Percentiles rank a stretch among this genome's conserved stretches.
phyloP scores from a whole-genome alignment of 163 green algal genomes.

The Chloromonas sp. region DNA sequence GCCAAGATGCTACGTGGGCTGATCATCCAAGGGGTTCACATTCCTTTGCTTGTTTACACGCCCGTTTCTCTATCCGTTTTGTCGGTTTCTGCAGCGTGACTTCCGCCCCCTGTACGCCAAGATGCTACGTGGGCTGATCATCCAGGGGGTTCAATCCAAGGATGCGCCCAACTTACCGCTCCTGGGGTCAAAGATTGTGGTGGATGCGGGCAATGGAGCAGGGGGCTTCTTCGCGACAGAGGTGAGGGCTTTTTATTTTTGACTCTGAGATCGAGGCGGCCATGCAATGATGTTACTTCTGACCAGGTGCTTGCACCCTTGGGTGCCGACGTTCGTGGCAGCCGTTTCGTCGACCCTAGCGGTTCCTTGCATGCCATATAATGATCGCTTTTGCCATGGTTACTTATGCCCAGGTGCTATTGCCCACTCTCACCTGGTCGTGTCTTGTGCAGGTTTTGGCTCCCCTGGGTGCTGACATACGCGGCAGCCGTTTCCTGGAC shows the following conservation, averaged over 20 bases:
- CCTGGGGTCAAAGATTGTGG: slow-evolving; percentile 66
- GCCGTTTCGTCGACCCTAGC: slow-evolving; percentile 77
- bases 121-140: too few species aligned
- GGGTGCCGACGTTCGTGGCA: slow-evolving; percentile 75
- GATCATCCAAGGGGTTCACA: too few species aligned
- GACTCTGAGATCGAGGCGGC: too few species aligned
- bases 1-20: too few species aligned
- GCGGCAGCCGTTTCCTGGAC: slow-evolving; percentile 81
- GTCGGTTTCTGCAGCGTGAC: too few species aligned
- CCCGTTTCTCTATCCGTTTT: too few species aligned
- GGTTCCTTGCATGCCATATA: background rate
- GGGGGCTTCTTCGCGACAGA: slow-evolving; percentile 84
- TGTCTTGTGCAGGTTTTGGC: slow-evolving; percentile 51
- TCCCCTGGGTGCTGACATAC: slow-evolving; percentile 80
- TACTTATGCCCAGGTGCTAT: background rate
- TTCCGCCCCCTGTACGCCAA: too few species aligned
- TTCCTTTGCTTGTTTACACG: too few species aligned
- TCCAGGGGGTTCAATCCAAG: background rate
- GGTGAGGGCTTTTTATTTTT: slow-evolving; percentile 17
- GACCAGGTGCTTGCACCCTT: slow-evolving; percentile 68
- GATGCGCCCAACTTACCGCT: slow-evolving; percentile 2
- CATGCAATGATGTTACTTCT: background rate
- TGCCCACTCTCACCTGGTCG: background rate
- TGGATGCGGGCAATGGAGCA: slow-evolving; percentile 86
- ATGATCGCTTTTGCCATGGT: background rate